Evolutionary conservation across 2,329 filamentous ascomycete genomes (phyloP).

Genomic region (Simplicillium sp.): DNA sequence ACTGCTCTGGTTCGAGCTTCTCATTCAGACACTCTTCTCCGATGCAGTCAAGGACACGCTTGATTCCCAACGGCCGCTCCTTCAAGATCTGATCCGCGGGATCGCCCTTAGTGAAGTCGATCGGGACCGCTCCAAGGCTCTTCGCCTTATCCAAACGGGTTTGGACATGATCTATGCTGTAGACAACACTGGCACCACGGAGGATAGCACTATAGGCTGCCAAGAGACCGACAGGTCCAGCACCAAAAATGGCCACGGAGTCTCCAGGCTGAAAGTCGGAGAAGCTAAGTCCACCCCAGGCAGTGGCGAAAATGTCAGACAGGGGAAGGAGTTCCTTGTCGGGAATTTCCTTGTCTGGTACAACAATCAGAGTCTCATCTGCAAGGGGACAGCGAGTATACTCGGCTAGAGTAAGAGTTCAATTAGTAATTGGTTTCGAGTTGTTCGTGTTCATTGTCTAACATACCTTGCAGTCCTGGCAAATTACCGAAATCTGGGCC

Average conservation of each 20-base stretch:
- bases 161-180: slow-evolving; percentile 13
- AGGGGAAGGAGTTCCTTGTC: slow-evolving; percentile 12
- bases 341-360: not conserved
- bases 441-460: too few species aligned
- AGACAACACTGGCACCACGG: slow-evolving; percentile 13
- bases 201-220: slow-evolving; percentile 13
- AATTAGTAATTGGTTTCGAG: too few species aligned
- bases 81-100: slow-evolving; percentile 11
- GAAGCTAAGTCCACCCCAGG: slow-evolving; percentile 39
- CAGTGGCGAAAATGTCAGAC: slow-evolving; percentile 43
- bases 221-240: slow-evolving; percentile 39
- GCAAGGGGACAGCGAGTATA: not conserved
- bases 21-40: slow-evolving; percentile 12
- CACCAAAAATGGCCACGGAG: slow-evolving; percentile 41
- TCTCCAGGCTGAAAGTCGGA: slow-evolving; percentile 36
- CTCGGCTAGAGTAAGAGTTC: too few species aligned
- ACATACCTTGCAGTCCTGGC: not conserved
- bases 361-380: not conserved
- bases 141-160: slow-evolving; percentile 12
- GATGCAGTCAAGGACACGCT: slow-evolving; percentile 12
- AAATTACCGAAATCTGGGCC: not conserved
- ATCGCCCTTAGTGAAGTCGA: slow-evolving; percentile 11
- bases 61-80: slow-evolving; percentile 9
- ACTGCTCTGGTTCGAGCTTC: slow-evolving; percentile 8
- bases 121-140: slow-evolving; percentile 12